A percentile compares a stretch with the other conserved stretches of the same genome.
Evolutionary conservation across 805 yeast species (phyloP).

Genomic region (Kodamaea jinghongensis): DNA sequence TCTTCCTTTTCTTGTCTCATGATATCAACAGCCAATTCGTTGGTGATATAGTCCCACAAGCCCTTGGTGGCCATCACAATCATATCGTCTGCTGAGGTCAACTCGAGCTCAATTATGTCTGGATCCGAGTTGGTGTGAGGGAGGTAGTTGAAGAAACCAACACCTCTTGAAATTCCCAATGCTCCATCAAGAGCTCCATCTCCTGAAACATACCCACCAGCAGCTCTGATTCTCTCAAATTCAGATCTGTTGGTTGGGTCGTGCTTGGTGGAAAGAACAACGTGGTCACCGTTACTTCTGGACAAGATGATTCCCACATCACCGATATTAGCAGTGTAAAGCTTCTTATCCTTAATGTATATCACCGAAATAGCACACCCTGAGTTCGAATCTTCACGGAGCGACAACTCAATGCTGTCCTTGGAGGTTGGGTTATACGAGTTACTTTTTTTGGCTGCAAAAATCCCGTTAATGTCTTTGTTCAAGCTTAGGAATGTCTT

Average conservation of each 20-base stretch:
- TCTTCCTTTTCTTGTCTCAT: constrained; percentile 76
- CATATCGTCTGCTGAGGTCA: constrained; percentile 75
- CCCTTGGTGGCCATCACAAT: constrained; percentile 79
- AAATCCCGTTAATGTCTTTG: constrained; percentile 70
- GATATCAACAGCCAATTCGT: constrained; percentile 87
- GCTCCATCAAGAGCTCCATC: constrained; percentile 84
- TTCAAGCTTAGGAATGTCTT: constrained; percentile 78
- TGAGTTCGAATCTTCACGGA: constrained; percentile 65
- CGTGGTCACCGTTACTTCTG: constrained; percentile 75
- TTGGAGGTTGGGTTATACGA: constrained; percentile 30
- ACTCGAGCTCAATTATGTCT: constrained; percentile 57
- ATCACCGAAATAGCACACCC: constrained; percentile 86
- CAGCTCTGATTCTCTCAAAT: constrained; percentile 81
- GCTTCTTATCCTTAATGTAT: constrained; percentile 65
- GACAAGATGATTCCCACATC: constrained; percentile 82
- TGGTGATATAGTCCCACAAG: constrained; percentile 80
- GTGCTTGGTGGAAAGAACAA: constrained; percentile 71
- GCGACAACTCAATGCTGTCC: constrained; percentile 47
- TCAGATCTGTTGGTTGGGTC: constrained; percentile 77
- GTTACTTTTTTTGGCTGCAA: constrained; percentile 44
- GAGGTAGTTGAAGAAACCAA: constrained; percentile 80
- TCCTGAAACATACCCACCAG: constrained; percentile 88
- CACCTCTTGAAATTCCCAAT: constrained; percentile 82
- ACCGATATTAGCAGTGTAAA: constrained; percentile 87
- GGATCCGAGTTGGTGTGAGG: constrained; percentile 93